Percentiles rank a stretch among this genome's conserved stretches.
Conservation (phyloP, 257 asterid species). For the Hygrophila difformis region DNA sequence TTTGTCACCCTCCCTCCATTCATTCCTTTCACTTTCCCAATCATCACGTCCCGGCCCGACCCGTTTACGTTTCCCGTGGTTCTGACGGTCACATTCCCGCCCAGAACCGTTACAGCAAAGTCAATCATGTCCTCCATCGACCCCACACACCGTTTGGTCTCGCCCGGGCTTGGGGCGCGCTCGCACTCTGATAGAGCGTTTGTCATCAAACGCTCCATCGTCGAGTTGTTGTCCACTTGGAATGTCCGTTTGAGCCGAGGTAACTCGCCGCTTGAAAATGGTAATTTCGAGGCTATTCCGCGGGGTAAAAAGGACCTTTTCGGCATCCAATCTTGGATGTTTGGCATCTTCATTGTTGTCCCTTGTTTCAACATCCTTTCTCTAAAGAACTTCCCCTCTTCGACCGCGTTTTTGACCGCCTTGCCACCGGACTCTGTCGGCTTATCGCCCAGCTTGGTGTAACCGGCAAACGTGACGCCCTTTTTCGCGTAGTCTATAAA, state of each 20-base stretch:
- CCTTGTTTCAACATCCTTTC: slow-evolving; percentile 58
- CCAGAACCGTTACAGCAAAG: slow-evolving; percentile 41
- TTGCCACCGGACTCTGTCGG: slow-evolving; percentile 14
- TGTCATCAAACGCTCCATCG: slow-evolving; percentile 34
- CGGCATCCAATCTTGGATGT: slow-evolving; percentile 69
- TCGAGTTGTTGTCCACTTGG: slow-evolving; percentile 25
- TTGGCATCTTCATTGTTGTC: slow-evolving; percentile 54
- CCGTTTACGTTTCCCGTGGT: slow-evolving; percentile 52
- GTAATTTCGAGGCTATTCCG: slow-evolving; percentile 39
- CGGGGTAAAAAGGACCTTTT: slow-evolving; percentile 78
- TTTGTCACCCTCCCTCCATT: slow-evolving; percentile 59
- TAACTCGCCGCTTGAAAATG: slow-evolving; percentile 30
- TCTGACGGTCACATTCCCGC: slow-evolving; percentile 40
- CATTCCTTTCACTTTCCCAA: slow-evolving; percentile 47
- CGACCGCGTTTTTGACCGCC: slow-evolving; percentile 32
- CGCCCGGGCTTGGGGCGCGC: slow-evolving; percentile 51
- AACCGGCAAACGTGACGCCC: slow-evolving; percentile 64
- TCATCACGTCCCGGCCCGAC: slow-evolving; percentile 33
- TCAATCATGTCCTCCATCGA: slow-evolving; percentile 78
- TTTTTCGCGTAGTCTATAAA: slow-evolving; percentile 65
- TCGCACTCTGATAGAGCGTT: slow-evolving; percentile 58
- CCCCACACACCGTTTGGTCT: slow-evolving; percentile 60
- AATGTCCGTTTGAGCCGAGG: slow-evolving; percentile 33
- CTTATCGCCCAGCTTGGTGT: slow-evolving; percentile 27
- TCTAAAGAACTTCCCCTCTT: slow-evolving; percentile 73